Percentiles rank a stretch among this genome's conserved stretches.
Conservation (phyloP, 1,284 basidiomycete genomes). For the Marasmius fiardii region DNA sequence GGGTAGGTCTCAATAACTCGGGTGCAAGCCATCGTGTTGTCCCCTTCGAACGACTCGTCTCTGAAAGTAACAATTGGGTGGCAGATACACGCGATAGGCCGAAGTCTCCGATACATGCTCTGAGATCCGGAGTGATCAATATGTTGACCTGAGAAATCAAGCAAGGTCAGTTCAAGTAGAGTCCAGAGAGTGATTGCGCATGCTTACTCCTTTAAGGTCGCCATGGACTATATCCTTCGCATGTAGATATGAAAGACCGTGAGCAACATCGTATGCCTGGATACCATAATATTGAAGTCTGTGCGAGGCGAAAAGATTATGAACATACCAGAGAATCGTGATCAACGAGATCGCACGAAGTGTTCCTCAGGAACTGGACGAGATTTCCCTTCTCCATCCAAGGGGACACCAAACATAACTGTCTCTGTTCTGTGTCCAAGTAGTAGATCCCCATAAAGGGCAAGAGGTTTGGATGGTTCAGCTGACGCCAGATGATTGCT, state of each 20-base stretch:
- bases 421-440: constrained; percentile 7
- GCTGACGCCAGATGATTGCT: not conserved
- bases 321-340: not conserved
- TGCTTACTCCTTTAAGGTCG: not conserved
- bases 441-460: constrained; percentile 3
- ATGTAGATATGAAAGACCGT: not conserved
- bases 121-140: not conserved
- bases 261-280: not conserved
- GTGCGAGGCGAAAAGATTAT: not conserved
- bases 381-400: constrained; percentile 6
- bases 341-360: not conserved
- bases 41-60: not conserved
- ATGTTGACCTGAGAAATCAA: not conserved
- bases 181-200: not conserved
- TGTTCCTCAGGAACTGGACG: not conserved
- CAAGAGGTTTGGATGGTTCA: constrained; percentile 3
- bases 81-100: not conserved
- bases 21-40: constrained; percentile 1
- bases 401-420: constrained; percentile 8
- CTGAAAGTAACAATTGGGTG: not conserved
- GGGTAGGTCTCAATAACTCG: not conserved
- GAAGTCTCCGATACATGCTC: not conserved
- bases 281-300: not conserved
- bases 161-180: not conserved
- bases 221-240: not conserved